phyloP scores from a whole-genome alignment of 768 basidiomycete species.

The Pluteus cervinus region DNA sequence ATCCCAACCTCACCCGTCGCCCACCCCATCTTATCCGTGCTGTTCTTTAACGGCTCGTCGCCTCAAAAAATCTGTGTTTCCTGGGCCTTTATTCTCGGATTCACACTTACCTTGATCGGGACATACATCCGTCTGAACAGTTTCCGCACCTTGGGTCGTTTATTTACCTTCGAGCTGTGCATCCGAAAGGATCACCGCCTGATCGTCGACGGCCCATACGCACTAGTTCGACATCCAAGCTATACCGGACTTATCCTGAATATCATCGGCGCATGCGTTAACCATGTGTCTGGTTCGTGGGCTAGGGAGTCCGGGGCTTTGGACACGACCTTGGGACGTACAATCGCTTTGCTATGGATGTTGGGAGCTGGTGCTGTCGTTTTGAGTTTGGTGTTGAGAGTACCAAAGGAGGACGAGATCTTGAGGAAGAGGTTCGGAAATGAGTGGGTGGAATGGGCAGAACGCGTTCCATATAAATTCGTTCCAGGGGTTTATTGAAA shows the following conservation, averaged over 20 bases:
- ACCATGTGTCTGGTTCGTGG: constrained; percentile 39
- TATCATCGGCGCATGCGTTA: constrained; percentile 27
- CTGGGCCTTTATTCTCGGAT: constrained; percentile 29
- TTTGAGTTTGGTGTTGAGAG: constrained; percentile 30
- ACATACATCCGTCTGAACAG: constrained; percentile 36
- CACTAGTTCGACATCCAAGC: constrained; percentile 43
- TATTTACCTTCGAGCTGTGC: constrained; percentile 50
- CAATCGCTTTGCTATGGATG: constrained; percentile 28
- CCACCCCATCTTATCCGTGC: constrained; percentile 17
- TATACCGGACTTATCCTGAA: constrained; percentile 38
- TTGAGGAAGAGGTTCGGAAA: constrained; percentile 33
- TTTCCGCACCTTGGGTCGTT: constrained; percentile 37
- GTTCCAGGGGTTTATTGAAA: constrained; percentile 41
- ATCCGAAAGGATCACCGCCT: constrained; percentile 40
- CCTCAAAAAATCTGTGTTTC: constrained; percentile 22
- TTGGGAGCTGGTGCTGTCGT: too few relatives aligned
- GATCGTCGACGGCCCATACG: constrained; percentile 43
- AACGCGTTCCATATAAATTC: constrained; percentile 39
- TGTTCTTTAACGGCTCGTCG: constrained; percentile 17
- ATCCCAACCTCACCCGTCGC: constrained; percentile 15
- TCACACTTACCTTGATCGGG: constrained; percentile 30
- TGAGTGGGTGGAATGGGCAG: constrained; percentile 39
- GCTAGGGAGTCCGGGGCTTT: constrained; percentile 35
- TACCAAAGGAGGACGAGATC: constrained; percentile 39
- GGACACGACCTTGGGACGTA: constrained; percentile 21